phyloP scores from a whole-genome alignment of 305 asterid genomes.

The Fraxinus ornus region DNA sequence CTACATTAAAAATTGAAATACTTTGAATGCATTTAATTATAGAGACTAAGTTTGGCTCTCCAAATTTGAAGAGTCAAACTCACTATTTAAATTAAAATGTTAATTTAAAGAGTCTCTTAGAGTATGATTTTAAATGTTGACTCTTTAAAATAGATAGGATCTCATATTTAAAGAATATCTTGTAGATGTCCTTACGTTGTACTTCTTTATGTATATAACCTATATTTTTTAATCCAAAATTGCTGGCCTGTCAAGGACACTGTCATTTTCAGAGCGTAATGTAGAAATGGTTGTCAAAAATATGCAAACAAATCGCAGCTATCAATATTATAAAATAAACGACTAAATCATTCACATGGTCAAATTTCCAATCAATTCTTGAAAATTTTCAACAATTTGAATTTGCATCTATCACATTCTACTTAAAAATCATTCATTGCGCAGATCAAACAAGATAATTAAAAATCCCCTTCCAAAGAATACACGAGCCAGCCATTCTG shows the following conservation, averaged over 20 bases:
- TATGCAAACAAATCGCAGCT: neutral
- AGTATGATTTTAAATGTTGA: no score
- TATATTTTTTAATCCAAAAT: neutral
- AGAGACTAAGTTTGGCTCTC: no score
- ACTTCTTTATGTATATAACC: neutral
- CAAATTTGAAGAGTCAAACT: no score
- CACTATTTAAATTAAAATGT: no score
- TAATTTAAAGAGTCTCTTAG: no score
- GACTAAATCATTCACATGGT: slow-evolving; percentile 19
- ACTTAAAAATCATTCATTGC: slow-evolving; percentile 32
- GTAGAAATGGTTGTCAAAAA: neutral
- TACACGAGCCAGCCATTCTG: slow-evolving; percentile 24
- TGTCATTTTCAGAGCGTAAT: neutral
- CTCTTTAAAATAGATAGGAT: no score
- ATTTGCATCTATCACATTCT: slow-evolving; percentile 27
- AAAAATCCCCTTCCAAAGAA: slow-evolving; percentile 38
- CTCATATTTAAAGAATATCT: no score
- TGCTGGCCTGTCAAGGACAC: neutral
- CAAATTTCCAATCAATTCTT: slow-evolving; percentile 28
- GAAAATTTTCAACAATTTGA: slow-evolving; percentile 35
- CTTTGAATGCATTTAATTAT: no score
- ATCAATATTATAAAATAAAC: neutral
- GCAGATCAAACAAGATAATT: slow-evolving; percentile 39
- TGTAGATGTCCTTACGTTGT: no score
- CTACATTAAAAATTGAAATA: no score